Evolutionary conservation across 371 early-diverging fungal species (phyloP).

Genomic region (Chytridium lagenaria): DNA sequence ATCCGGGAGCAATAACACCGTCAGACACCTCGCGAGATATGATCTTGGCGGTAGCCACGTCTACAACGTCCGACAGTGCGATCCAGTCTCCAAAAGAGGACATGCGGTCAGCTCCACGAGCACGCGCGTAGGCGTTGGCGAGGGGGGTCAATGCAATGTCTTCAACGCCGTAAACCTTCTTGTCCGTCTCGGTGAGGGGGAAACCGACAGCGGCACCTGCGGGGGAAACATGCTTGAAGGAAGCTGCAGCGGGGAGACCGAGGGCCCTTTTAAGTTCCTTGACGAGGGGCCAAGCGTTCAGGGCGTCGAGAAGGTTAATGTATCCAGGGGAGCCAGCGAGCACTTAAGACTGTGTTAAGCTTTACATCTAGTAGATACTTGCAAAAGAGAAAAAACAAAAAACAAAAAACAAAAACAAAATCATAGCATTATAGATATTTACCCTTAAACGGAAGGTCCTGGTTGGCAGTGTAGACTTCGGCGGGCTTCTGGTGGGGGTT

Average conservation of each 20-base stretch:
- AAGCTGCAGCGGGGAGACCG: conserved; percentile 90
- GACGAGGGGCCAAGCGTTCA: conserved; percentile 96
- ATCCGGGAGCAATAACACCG: conserved; percentile 96
- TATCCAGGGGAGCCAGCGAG: conserved; percentile 96
- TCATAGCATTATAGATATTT: conserved; percentile 11
- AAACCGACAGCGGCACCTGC: conserved; percentile 96
- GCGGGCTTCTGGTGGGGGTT: conserved; percentile 99
- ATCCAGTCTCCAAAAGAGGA: conserved; percentile 98
- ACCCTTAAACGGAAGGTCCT: conserved; percentile 85
- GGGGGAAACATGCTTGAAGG: conserved; percentile 98
- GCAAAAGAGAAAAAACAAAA: too few relatives aligned
- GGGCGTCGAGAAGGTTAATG: conserved; percentile 95
- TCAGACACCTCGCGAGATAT: conserved; percentile 95
- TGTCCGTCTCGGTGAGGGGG: conserved; percentile 80
- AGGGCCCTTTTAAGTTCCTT: conserved; percentile 82
- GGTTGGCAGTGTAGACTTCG: conserved; percentile 83
- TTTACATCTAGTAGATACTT: too few relatives aligned
- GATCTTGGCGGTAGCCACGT: conserved; percentile 92
- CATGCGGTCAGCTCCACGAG: conserved; percentile 93
- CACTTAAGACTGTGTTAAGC: too few relatives aligned
- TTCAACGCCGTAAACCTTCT: conserved; percentile 91
- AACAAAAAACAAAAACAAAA: too few relatives aligned
- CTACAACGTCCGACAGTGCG: conserved; percentile 87
- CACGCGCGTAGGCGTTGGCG: conserved; percentile 59
- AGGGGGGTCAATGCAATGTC: conserved; percentile 68